Evolutionary conservation across 306 rosid genomes (phyloP).

Genomic region (Luffa acutangula): DNA sequence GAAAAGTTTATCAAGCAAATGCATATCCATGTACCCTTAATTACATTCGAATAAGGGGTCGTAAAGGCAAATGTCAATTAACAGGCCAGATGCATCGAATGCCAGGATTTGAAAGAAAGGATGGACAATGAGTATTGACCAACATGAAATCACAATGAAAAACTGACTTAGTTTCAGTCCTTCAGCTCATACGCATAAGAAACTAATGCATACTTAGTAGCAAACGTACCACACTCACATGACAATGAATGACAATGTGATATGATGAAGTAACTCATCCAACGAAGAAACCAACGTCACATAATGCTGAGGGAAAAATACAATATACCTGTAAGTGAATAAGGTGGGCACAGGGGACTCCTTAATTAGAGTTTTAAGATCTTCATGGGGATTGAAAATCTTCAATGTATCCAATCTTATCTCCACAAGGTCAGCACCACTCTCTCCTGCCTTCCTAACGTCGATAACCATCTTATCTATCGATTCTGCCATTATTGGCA

Average conservation of each 20-base stretch:
- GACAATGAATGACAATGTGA: neutral
- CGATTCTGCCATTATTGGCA: constrained; percentile 48
- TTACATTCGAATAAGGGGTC: neutral
- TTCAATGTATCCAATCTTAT: constrained; percentile 54
- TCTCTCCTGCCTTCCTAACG: constrained; percentile 27
- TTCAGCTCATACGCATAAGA: too few species aligned
- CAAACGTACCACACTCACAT: neutral
- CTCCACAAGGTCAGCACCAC: constrained; percentile 64
- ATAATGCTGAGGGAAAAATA: neutral
- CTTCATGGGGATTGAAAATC: constrained; percentile 29
- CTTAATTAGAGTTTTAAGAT: constrained; percentile 32
- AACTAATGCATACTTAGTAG: too few species aligned
- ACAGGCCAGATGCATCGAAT: neutral
- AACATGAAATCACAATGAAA: neutral
- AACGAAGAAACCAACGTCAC: neutral
- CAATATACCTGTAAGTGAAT: constrained; percentile 46
- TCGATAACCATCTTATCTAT: constrained; percentile 33
- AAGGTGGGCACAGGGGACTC: constrained; percentile 39
- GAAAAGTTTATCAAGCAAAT: neutral
- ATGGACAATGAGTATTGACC: neutral
- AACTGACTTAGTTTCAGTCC: neutral
- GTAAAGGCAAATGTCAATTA: neutral
- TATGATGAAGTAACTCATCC: neutral
- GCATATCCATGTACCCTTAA: neutral
- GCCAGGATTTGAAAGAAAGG: neutral